Percentiles rank a stretch among this genome's conserved stretches.
These are phyloP conservation scores for Fragilaria crotonensis DNA, from an alignment of 108 stramenopile species.

Conservation along the genomic window DNA sequence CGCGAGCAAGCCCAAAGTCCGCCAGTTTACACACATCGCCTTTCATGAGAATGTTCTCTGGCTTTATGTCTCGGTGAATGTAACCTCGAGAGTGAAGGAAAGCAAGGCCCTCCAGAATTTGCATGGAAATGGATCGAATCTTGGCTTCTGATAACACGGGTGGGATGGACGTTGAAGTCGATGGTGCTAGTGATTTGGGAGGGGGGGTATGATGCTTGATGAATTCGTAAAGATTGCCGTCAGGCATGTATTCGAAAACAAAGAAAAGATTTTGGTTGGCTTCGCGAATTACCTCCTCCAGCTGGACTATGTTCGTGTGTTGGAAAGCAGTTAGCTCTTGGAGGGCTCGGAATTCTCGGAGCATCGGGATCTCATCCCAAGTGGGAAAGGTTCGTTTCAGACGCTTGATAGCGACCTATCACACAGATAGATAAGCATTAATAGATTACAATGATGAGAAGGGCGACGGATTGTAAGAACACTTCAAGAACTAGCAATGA, in stretches of 20 bases:
- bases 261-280: constrained; percentile 80
- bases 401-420: constrained; percentile 69
- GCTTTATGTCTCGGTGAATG: constrained; percentile 94
- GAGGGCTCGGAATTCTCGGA: constrained; percentile 85
- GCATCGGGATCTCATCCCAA: constrained; percentile 82
- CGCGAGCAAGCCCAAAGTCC: constrained; percentile 91
- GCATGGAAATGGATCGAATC: constrained; percentile 77
- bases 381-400: constrained; percentile 54
- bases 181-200: not conserved
- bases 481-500: not conserved
- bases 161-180: not conserved
- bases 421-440: not conserved
- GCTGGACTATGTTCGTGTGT: constrained; percentile 74
- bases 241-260: constrained; percentile 95
- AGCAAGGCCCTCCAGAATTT: constrained; percentile 82
- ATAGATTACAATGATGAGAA: constrained; percentile 3
- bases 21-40: constrained; percentile 82
- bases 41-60: constrained; percentile 87
- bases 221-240: constrained; percentile 86
- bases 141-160: constrained; percentile 33
- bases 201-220: constrained; percentile 32
- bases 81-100: constrained; percentile 86
- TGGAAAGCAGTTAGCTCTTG: constrained; percentile 35
- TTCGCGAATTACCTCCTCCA: constrained; percentile 91
- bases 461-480: constrained; percentile 1